A percentile compares a stretch with the other conserved stretches of the same genome.
Conservation (phyloP, 2,329 filamentous ascomycete species). For the Scedosporium minutisporum region DNA sequence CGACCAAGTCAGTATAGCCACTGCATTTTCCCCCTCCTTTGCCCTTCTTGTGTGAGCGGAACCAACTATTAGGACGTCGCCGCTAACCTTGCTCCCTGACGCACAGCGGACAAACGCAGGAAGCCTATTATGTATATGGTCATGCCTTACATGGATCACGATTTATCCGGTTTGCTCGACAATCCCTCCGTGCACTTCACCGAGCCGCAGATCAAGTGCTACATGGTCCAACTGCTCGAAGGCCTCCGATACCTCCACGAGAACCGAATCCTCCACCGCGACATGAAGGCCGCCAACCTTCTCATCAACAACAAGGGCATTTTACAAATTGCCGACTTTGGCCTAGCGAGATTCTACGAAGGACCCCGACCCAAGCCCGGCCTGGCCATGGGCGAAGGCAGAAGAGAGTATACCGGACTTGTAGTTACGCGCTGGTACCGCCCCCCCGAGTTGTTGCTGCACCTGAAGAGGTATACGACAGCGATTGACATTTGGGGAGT, state of each 20-base stretch:
- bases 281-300: constrained; percentile 98
- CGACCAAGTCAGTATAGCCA: constrained; percentile 40
- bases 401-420: constrained; percentile 86
- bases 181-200: constrained; percentile 85
- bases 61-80: background rate
- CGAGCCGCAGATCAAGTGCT: constrained; percentile 92
- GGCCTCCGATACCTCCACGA: constrained; percentile 86
- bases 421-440: constrained; percentile 97
- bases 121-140: constrained; percentile 96
- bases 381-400: constrained; percentile 71
- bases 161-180: constrained; percentile 91
- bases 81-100: constrained; percentile 2
- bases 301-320: constrained; percentile 91
- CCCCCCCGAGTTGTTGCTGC: constrained; percentile 82
- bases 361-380: constrained; percentile 70
- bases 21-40: background rate
- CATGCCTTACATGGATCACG: constrained; percentile 97
- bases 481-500: constrained; percentile 98
- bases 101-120: constrained; percentile 63
- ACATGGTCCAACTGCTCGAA: constrained; percentile 86
- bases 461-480: constrained; percentile 85
- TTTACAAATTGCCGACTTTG: constrained; percentile 95
- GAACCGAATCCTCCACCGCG: constrained; percentile 81
- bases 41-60: background rate
- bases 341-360: constrained; percentile 86